Evolutionary conservation across 768 basidiomycete species (phyloP), one percentile per base, ranked within the genome.

Genomic region (Russula earlei): DNA sequence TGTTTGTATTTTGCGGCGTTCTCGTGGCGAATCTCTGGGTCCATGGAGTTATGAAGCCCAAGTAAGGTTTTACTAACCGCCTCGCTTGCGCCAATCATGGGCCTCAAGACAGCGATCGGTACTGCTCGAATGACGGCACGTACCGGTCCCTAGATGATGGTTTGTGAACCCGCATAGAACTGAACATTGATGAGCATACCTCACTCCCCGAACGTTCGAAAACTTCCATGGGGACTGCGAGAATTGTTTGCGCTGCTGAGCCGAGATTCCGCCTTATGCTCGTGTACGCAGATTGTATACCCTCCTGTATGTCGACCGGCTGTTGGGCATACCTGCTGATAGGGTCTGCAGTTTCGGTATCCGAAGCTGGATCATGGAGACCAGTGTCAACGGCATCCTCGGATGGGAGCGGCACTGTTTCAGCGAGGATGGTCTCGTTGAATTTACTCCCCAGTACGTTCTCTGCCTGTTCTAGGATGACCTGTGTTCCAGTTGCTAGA

Each of bases 161-260:
- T 38, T 62, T 37, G 27, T 24, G 47, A 46, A 58, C 48, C 27
- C 20, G 40, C 33, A 38, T 36, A 44, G 7, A 17, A 41, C 20
- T n/a, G 47, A 24, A 34, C 20, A 19, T 15, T 22, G 38, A 14
- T 50, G 36, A 47, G 72, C 79, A 64, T 62, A 87, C 94, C 79
- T 96, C 90, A 54, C 85, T 87, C 8, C 91, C 91, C 10, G 92
- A 88, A 57, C 88, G 77, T 70, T 99, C 96, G 63, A 97, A 95
- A 11, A 97, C 92, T 69, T 98, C 96, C 95, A 98, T 97, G 1
- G 96, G 96, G 1, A 99, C 91, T 0, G 96, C 95, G 36, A 99
- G 78, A 59, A 99, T 98, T 0, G 96, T 99, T 72, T 99, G 95
- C 24, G 95, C 96, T 25, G 96, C 96, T 41, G 89, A 90, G 63